Evolutionary conservation across 768 basidiomycete genomes (phyloP), one percentile per base, ranked within the genome.

Genomic region (Psilocybe subaeruginosa): DNA sequence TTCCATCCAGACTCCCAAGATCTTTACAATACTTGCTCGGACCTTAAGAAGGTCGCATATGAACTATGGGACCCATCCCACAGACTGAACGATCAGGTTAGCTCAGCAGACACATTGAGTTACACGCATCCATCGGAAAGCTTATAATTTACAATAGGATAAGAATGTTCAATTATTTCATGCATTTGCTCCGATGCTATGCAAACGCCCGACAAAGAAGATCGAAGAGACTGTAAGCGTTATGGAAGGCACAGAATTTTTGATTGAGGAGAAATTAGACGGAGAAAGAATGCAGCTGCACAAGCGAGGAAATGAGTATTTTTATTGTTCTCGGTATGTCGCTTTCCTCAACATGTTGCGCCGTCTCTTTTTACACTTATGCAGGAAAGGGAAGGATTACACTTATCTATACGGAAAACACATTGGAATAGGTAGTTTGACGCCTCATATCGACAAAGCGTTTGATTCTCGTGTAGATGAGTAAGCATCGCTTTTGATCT

Each of bases 271-370:
- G 77, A 99, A 99, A 72, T 82, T 99, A 2, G 97, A 99, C 67
- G 97, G 97, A 2, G 97, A 99, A 73, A 80, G 97, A 35, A 95
- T 99, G 76, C 97, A 99, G 72, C 66, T 99, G 58, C 97, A 99
- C 70, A 98, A 93, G 73, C 82, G 91, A 51, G 94, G 93, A 0
- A 91, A 92, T 61, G 88, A 93, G 70, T 98, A 92, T 70, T 92
- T 90, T 66, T 98, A 97, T 68, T 96, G 90, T 71, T 99, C 97
- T 17, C 84, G 96, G 89, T 92, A 66, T 68, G 76, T 52, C 11
- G 19, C 60, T 58, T 48, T 12, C 0, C 23, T 63, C 59, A 31
- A 57, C 8, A 47, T 29, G 39, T 35, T n/a, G 54, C 37, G 4
- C 14, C 35, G 19, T 17, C 8, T 49, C 14, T 52, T 53, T 58